Conservation (phyloP, 108 stramenopile genomes). For the Aurantiochytrium sp. region DNA sequence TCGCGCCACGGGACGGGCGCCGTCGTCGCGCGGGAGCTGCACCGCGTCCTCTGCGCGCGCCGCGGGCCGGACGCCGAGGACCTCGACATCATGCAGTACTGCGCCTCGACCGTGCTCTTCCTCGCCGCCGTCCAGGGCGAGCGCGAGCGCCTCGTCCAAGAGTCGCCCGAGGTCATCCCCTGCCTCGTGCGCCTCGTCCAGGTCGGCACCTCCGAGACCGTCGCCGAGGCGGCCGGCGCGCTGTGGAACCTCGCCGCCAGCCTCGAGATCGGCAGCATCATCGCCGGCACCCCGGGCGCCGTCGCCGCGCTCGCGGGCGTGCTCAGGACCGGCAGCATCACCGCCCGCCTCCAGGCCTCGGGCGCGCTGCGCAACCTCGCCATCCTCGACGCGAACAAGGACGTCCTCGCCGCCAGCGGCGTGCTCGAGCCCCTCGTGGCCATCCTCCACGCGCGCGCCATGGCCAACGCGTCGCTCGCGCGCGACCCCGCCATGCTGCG, state of each 20-base stretch:
- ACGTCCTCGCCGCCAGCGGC: neutral
- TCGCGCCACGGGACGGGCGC: neutral
- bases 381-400: conserved; percentile 1
- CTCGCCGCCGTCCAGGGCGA: neutral
- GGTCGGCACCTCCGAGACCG: neutral
- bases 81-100: neutral
- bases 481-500: neutral
- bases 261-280: conserved; percentile 6
- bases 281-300: neutral
- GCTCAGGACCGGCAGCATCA: neutral
- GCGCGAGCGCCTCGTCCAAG: neutral
- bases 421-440: neutral
- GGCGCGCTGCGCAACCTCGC: conserved; percentile 24
- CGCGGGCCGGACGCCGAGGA: neutral
- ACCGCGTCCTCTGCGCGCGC: neutral
- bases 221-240: neutral
- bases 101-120: conserved; percentile 10
- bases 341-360: conserved; percentile 1
- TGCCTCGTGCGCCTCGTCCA: neutral
- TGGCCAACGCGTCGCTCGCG: neutral
- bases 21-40: neutral
- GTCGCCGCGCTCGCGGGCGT: neutral
- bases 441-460: neutral
- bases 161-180: neutral
- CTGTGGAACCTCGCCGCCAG: conserved; percentile 28